phyloP scores from a whole-genome alignment of 768 basidiomycete species.

The Tylopilus felleus region DNA sequence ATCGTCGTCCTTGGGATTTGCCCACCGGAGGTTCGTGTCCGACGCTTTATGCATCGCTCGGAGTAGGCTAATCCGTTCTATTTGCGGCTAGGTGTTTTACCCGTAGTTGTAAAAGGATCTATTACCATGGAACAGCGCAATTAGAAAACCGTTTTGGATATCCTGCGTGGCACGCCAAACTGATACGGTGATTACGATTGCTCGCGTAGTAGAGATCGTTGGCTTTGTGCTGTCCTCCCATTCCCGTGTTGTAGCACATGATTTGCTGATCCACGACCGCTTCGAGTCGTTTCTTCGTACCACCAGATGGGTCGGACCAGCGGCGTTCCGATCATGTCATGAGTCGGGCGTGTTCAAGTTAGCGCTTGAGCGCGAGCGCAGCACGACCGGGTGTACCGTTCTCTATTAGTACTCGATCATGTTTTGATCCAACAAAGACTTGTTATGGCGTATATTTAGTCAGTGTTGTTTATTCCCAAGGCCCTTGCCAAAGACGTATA shows the following conservation, averaged over 20 bases:
- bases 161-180: not conserved
- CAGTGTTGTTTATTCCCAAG: slow-evolving; percentile 26
- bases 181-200: not conserved
- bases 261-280: no score
- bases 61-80: not conserved
- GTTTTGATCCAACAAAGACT: no score
- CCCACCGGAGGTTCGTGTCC: slow-evolving; percentile 60
- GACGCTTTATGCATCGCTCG: not conserved
- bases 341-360: no score
- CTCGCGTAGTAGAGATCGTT: no score
- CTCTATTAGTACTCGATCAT: not conserved
- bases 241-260: no score
- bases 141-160: not conserved
- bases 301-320: no score
- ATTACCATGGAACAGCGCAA: not conserved
- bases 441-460: no score
- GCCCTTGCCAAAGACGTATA: slow-evolving; percentile 23
- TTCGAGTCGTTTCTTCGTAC: no score
- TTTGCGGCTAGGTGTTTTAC: slow-evolving; percentile 23
- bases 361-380: no score
- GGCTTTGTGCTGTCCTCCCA: no score
- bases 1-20: slow-evolving; percentile 42
- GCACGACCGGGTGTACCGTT: no score
- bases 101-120: slow-evolving; percentile 23
- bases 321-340: no score